These are phyloP conservation scores for Terfezia boudieri DNA, from an alignment of 495 filamentous ascomycete genomes.

Conservation along the genomic window DNA sequence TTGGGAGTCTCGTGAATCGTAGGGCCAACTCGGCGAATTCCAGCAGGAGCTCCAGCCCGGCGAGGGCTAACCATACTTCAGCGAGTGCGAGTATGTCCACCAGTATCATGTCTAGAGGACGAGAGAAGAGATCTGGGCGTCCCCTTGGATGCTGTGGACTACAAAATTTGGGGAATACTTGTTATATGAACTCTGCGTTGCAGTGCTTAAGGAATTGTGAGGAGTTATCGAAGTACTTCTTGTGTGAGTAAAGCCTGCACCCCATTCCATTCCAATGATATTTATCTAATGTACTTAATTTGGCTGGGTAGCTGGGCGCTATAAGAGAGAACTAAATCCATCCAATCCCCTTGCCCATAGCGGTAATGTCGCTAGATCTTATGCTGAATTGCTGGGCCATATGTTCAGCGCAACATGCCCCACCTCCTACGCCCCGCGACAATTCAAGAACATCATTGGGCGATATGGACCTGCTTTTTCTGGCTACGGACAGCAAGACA, in stretches of 20 bases:
- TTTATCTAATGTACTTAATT: neutral
- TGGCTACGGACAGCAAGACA: conserved; percentile 89
- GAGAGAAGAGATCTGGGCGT: conserved; percentile 34
- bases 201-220: conserved; percentile 83
- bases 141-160: conserved; percentile 56
- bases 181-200: conserved; percentile 95
- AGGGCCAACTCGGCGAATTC: conserved; percentile 18
- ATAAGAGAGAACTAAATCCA: conserved; percentile 57
- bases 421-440: conserved; percentile 42
- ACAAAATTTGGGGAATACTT: conserved; percentile 83
- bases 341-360: conserved; percentile 63
- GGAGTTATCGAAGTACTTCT: conserved; percentile 77
- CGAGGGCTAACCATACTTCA: conserved; percentile 13
- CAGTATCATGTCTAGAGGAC: conserved; percentile 40
- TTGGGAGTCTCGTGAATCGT: conserved; percentile 22
- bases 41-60: conserved; percentile 12
- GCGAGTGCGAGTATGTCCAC: conserved; percentile 16
- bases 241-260: conserved; percentile 27
- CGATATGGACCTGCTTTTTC: conserved; percentile 64
- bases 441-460: conserved; percentile 64
- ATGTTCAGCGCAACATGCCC: conserved; percentile 44
- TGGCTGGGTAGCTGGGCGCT: conserved; percentile 31
- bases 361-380: conserved; percentile 62
- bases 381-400: conserved; percentile 45
- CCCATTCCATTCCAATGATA: no score